Base-by-base conservation (phyloP, 768 basidiomycete genomes). In the Lactifluus hygrophoroides region DNA sequence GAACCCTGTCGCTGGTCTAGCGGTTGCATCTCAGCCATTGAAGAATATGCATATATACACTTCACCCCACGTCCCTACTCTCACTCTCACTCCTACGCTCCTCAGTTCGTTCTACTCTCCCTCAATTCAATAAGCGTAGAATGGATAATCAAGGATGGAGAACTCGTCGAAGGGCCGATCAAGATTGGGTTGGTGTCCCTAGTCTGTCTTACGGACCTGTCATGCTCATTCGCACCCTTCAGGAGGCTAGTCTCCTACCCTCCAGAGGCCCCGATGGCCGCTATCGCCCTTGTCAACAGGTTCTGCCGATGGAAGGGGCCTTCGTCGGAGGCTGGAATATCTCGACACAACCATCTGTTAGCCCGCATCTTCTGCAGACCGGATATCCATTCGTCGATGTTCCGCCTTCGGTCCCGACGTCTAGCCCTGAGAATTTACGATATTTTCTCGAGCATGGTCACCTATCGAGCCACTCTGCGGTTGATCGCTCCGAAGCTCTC, bases 61-160 rank as follows among this genome's bases (percentile, higher is more conserved):
- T n/a, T n/a, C n/a, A n/a, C n/a, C n/a, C n/a, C n/a, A n/a, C 10
- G 5, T 10, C 32, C 32, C 32, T 5, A 32, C 32, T 32, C 28
- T 37, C 25, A 7, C 16, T n/a, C 16, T 8, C 2, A 5, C 28
- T 47, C 46, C 16, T 7, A 16, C 28, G 28, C 21, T 4, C 1
- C 38, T 10, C 35, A 52, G 11, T 27, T 3, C n/a, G 5, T 9
- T 6, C 21, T 11, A 13, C 27, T n/a, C n/a, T n/a, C n/a, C n/a
- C n/a, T 6, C 17, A 13, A 17, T 11, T 11, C 27, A 10, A 32
- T 5, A 32, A 32, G 32, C 32, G 10, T 5, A 32, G 32, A 44
- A 90, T 91, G 88, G 90, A 90, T 68, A 82, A 79, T 57, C 73
- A 82, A 54, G 90, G 90, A 56, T 91, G 89, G 88, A 80, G 79